Evolutionary conservation across 2,329 filamentous ascomycete genomes (phyloP).

Genomic region (Cladosporium velox): DNA sequence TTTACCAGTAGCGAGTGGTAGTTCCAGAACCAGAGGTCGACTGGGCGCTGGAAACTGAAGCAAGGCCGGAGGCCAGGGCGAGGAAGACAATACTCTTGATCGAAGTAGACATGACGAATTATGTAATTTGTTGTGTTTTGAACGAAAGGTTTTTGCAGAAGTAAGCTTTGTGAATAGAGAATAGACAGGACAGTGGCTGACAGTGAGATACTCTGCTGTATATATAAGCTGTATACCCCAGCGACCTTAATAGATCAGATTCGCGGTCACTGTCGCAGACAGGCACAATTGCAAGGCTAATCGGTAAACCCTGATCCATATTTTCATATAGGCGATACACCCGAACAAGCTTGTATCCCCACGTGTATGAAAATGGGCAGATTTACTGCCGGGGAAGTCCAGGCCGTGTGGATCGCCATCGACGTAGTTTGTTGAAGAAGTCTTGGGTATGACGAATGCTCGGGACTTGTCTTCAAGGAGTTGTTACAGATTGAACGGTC

Average conservation of each 20-base stretch:
- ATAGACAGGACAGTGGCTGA: not conserved
- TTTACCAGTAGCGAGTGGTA: conserved; percentile 45
- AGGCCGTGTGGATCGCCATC: not conserved
- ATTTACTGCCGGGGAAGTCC: not conserved
- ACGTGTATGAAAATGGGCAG: conserved; percentile 1
- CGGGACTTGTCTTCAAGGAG: not conserved
- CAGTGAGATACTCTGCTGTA: not conserved
- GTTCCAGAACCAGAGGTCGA: conserved; percentile 35
- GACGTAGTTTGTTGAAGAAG: not conserved
- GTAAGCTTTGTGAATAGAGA: conserved; percentile 2
- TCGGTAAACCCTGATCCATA: not conserved
- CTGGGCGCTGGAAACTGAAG: conserved; percentile 28
- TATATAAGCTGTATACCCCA: conserved; percentile 7
- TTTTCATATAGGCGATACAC: conserved; percentile 12
- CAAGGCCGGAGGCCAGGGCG: conserved; percentile 31
- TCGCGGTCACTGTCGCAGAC: not conserved
- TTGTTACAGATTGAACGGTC: conserved; percentile 11
- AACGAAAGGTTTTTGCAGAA: not conserved
- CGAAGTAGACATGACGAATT: conserved; percentile 23
- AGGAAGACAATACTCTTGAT: conserved; percentile 29
- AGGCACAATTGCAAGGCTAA: not conserved
- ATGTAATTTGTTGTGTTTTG: not conserved
- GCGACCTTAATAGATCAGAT: not conserved
- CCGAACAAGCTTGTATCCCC: conserved; percentile 12
- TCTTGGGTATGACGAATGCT: conserved; percentile 7